Evolutionary conservation across 2,329 filamentous ascomycete species (phyloP).

Genomic region (Zymoseptoria passerinii): DNA sequence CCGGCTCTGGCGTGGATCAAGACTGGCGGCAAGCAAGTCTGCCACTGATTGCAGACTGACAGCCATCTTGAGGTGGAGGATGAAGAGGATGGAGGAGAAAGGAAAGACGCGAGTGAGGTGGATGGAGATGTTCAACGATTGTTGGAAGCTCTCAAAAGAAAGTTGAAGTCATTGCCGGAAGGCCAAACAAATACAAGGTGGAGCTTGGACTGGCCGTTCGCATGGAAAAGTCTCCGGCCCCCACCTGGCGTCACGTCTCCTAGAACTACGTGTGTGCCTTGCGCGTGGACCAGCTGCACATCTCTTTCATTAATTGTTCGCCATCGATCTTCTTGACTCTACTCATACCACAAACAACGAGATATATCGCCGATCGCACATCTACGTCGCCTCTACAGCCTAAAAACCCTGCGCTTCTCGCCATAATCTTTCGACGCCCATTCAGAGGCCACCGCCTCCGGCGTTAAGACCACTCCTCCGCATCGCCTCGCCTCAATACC

Average conservation of each 20-base stretch:
- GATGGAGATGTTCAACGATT: not conserved
- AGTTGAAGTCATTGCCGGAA: too few species aligned
- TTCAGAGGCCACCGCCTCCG: not conserved
- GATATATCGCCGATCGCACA: not conserved
- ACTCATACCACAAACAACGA: not conserved
- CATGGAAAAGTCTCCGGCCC: too few species aligned
- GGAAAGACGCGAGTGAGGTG: not conserved
- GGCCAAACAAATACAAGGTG: too few species aligned
- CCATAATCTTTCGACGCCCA: not conserved
- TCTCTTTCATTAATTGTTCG: not conserved
- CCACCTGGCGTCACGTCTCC: not conserved
- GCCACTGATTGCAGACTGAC: constrained; percentile 57
- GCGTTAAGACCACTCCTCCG: not conserved
- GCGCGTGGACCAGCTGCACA: not conserved
- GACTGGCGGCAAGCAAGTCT: constrained; percentile 79
- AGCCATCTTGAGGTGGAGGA: constrained; percentile 42
- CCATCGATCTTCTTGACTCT: not conserved
- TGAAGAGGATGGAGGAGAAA: not conserved
- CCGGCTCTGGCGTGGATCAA: constrained; percentile 79
- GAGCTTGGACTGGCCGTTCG: too few species aligned
- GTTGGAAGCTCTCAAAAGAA: not conserved
- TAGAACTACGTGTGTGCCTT: not conserved
- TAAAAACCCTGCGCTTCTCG: not conserved
- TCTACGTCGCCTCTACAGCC: not conserved
- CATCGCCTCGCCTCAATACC: constrained; percentile 1